A percentile compares a stretch with the other conserved stretches of the same genome.
phyloP scores from a whole-genome alignment of 371 early-diverging fungal species.

The Mortierella polycephala region DNA sequence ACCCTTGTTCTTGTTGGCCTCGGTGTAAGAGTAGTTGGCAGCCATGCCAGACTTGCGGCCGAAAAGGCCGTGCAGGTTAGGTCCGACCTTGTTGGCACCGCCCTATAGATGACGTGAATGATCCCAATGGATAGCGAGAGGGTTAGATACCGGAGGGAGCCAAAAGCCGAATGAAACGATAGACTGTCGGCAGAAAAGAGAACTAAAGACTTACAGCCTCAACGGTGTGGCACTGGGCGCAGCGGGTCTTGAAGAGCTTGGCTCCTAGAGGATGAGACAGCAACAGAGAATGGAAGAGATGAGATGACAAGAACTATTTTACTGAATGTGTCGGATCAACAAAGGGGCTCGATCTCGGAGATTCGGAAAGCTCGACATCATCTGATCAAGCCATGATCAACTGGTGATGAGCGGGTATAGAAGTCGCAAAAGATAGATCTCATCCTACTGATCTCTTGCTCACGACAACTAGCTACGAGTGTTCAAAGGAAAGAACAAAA shows the following conservation, averaged over 20 bases:
- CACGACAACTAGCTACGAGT: not conserved
- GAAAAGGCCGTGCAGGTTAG: conserved; percentile 93
- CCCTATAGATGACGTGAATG: conserved; percentile 57
- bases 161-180: not conserved
- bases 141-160: not conserved
- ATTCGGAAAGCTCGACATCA: not conserved
- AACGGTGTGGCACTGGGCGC: conserved; percentile 98
- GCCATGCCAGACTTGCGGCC: conserved; percentile 89
- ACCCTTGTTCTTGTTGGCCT: conserved; percentile 90
- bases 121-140: conserved; percentile 10
- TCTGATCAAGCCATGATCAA: not conserved
- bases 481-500: not conserved
- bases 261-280: conserved; percentile 70
- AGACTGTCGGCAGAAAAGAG: not conserved
- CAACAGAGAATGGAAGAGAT: not conserved
- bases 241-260: conserved; percentile 99
- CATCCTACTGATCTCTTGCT: no score
- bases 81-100: conserved; percentile 94
- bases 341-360: conserved; percentile 2
- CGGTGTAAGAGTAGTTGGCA: conserved; percentile 91
- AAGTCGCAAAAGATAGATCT: not conserved
- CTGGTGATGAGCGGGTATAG: not conserved
- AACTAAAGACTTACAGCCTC: conserved; percentile 72
- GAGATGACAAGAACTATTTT: not conserved
- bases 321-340: not conserved